phyloP scores from a whole-genome alignment of 371 early-diverging fungal species.

The Coemansia sp. region DNA sequence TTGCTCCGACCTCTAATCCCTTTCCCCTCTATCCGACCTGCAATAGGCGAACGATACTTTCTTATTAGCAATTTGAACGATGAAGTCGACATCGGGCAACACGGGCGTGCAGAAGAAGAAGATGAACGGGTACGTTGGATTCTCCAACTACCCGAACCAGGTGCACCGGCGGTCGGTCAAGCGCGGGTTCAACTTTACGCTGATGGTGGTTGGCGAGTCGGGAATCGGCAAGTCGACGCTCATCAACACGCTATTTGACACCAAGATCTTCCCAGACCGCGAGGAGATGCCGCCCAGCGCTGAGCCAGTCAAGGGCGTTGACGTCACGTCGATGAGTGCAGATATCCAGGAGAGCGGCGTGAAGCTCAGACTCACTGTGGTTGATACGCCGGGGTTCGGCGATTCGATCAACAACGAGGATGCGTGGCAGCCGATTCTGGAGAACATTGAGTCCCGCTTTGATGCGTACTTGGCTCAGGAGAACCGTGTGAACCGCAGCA shows the following conservation, averaged over 20 bases:
- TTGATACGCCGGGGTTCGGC: conserved; percentile 98
- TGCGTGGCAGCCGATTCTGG: conserved; percentile 94
- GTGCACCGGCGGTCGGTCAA: conserved; percentile 97
- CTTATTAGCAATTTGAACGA: neutral
- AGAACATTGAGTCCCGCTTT: conserved; percentile 93
- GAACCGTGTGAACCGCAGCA: conserved; percentile 87
- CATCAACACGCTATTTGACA: conserved; percentile 97
- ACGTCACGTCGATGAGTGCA: conserved; percentile 91
- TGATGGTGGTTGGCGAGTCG: conserved; percentile 98
- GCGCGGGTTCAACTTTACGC: conserved; percentile 98
- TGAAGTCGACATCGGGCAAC: conserved; percentile 49
- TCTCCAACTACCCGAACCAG: conserved; percentile 98
- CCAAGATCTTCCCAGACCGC: conserved; percentile 82
- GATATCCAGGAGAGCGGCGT: conserved; percentile 81
- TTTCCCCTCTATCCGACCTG: neutral
- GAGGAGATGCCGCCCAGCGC: conserved; percentile 77
- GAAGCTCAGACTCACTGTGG: conserved; percentile 89
- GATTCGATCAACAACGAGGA: conserved; percentile 95
- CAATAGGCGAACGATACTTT: neutral
- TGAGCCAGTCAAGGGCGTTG: conserved; percentile 91
- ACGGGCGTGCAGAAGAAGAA: conserved; percentile 59
- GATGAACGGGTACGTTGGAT: conserved; percentile 95
- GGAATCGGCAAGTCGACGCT: conserved; percentile 99
- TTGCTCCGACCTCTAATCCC: neutral
- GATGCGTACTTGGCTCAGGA: conserved; percentile 94